phyloP scores from a whole-genome alignment of 306 rosid genomes.

The Crotalaria pallida region DNA sequence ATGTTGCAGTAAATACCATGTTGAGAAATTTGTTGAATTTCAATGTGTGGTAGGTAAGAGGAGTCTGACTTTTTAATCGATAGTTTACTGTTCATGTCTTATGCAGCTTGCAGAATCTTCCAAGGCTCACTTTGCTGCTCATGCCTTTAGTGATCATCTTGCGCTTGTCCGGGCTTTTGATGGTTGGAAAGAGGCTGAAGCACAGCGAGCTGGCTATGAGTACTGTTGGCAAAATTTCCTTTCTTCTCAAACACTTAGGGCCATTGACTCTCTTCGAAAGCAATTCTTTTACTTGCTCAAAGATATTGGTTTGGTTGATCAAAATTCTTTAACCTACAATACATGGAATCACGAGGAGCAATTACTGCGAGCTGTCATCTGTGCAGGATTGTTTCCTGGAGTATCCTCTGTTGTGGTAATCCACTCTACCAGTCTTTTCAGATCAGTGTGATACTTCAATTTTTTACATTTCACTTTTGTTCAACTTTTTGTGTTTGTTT shows the following conservation, averaged over 20 bases:
- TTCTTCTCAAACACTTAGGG: slow-evolving; percentile 80
- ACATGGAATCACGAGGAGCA: slow-evolving; percentile 63
- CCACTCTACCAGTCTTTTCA: slow-evolving; percentile 13
- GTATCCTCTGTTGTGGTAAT: slow-evolving; percentile 88
- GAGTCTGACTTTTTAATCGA: slow-evolving; percentile 7
- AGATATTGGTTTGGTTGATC: slow-evolving; percentile 75
- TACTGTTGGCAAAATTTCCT: slow-evolving; percentile 95
- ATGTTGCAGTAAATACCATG: neutral
- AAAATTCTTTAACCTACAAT: slow-evolving; percentile 44
- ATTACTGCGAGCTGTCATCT: slow-evolving; percentile 76
- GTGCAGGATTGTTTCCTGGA: slow-evolving; percentile 91
- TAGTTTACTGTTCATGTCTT: slow-evolving; percentile 25
- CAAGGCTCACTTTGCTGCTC: slow-evolving; percentile 68
- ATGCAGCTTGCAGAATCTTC: slow-evolving; percentile 93
- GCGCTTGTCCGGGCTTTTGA: slow-evolving; percentile 83
- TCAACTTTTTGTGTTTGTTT: neutral
- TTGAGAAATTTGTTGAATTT: neutral
- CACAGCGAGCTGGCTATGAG: slow-evolving; percentile 65
- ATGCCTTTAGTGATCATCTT: slow-evolving; percentile 80
- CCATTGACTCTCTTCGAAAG: slow-evolving; percentile 82
- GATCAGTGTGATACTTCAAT: slow-evolving; percentile 43
- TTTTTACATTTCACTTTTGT: slow-evolving; percentile 24
- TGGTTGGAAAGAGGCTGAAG: slow-evolving; percentile 92
- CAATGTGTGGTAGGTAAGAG: slow-evolving; percentile 1
- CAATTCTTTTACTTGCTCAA: slow-evolving; percentile 76